Evolutionary conservation across 164 flowering plant species (phyloP), one percentile per base, ranked within the genome.

Genomic region (Liquidambar formosana): DNA sequence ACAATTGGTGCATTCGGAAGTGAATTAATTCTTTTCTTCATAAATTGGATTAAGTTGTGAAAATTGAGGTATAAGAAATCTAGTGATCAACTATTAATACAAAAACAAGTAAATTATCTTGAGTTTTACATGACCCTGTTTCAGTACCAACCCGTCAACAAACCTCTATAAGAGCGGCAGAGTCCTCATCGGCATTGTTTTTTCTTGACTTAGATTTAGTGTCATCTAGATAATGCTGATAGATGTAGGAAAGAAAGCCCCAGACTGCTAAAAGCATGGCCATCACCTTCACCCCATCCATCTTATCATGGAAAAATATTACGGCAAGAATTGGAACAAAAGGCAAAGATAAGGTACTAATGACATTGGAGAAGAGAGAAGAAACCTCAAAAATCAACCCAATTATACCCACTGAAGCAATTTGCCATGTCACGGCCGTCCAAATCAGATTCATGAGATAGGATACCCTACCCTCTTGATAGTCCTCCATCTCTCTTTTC

Each of bases 311-410:
- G 66, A 76, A 75, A 44, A 79, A 72, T n/a, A 76, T 33, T 13
- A 76, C 79, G 2, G 77, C 76, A 15, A 76, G 75, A 45, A 79
- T 18, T 15, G 82, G 82, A 54, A 76, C 69, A 12, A 73, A 25
- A 52, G 82, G 79, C 79, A 79, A 52, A 57, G 72, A 66, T 72
- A 79, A 19, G 5, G 79, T 76, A 27, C 82, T 76, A 10, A 79
- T 76, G 9, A 76, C 77, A 60, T 79, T 79, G 21, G 79, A 76
- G 72, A 79, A 79, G n/a, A 79, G 69, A 13, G 82, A 79, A 8
- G 82, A 76, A 4, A 79, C 79, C 61, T 75, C 82, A 53, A 73
- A 79, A 12, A 79, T 43, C 66, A 79, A 66, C 23, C 79, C 75
- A 69, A 75, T 13, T 64, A 73, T 4, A 8, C 79, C 82, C 12